Base-by-base conservation (phyloP, 257 asterid genomes). In the Buddleja alternifolia region DNA sequence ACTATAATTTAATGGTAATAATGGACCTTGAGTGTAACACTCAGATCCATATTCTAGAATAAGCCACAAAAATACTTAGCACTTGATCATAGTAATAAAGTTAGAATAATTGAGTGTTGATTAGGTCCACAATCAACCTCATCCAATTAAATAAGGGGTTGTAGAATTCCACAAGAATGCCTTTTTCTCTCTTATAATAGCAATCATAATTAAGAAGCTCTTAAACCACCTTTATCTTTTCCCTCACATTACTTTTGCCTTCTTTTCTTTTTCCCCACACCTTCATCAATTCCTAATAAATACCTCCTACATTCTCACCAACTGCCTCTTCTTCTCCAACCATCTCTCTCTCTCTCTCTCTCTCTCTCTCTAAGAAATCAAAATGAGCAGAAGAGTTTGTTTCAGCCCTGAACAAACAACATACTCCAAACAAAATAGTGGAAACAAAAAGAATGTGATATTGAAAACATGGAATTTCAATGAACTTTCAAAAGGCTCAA, bases 341-440 rank as follows among this genome's bases (percentile, higher is more conserved):
- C 61, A 64, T 17, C 67, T 56, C 53, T 51, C 77, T 42, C 73
- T 56, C 53, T 58, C 60, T 14, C 75, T 58, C 77, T 63, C 44
- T 73, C 67, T 45, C 70, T 41, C 50, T 29, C 34, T 51, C 45
- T 6, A 16, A 69, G 44, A 57, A 60, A 51, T 65, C 1, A 48
- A 40, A 14, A 75, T 72, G 80, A 80, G 75, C 23, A 70, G 78
- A 73, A 78, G 89, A 78, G 92, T 87, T 73, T 78, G 63, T 37
- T 80, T 89, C 66, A 83, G 83, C 57, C 85, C 85, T 3, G 86
- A 78, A 54, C 62, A 80, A 69, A 40, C 16, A 44, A 15, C 39
- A 51, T 4, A 51, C 58, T 16, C 23, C 67, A 70, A 57, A 71
- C 41, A 75, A 51, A 45, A 9, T 34, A 79, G 70, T 20, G 73